A percentile compares a stretch with the other conserved stretches of the same genome.
phyloP scores from a whole-genome alignment of 176 grass and related monocot genomes.

The Eragrostis nindensis region DNA sequence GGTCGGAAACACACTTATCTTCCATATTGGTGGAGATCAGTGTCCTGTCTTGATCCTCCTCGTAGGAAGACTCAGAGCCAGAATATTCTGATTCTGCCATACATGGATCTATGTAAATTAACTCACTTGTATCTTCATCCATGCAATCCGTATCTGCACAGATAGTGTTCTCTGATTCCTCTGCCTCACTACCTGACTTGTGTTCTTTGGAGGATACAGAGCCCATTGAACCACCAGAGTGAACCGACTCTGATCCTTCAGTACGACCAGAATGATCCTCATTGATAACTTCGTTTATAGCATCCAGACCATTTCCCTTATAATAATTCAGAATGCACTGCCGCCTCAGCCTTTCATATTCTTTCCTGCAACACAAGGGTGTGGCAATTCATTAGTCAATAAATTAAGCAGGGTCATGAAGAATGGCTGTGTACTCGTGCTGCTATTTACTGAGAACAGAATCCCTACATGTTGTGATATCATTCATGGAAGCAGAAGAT shows the following conservation, averaged over 20 bases:
- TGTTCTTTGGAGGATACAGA: slow-evolving; percentile 52
- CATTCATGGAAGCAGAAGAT: slow-evolving; percentile 3
- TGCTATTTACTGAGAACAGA: slow-evolving; percentile 19
- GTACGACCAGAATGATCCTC: slow-evolving; percentile 46
- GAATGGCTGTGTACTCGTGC: background rate
- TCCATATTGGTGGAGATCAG: slow-evolving; percentile 33
- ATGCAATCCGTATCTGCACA: slow-evolving; percentile 27
- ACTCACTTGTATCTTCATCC: slow-evolving; percentile 55
- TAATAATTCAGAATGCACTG: slow-evolving; percentile 60
- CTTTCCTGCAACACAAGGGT: slow-evolving; percentile 68
- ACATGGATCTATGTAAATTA: slow-evolving; percentile 51
- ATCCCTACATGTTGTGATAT: background rate
- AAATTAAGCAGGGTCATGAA: background rate
- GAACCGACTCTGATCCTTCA: slow-evolving; percentile 46
- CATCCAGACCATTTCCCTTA: slow-evolving; percentile 64
- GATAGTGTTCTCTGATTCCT: slow-evolving; percentile 34
- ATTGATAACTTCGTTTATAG: slow-evolving; percentile 52
- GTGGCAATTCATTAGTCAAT: slow-evolving; percentile 10
- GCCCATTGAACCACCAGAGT: slow-evolving; percentile 45
- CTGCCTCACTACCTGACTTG: slow-evolving; percentile 35
- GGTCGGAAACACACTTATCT: slow-evolving; percentile 42
- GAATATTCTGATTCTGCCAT: slow-evolving; percentile 71
- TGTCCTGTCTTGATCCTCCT: slow-evolving; percentile 63
- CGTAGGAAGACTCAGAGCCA: slow-evolving; percentile 66
- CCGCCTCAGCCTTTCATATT: slow-evolving; percentile 85